Conservation (phyloP, 352 stramenopile genomes). For the Globisporangium mamillatum region DNA sequence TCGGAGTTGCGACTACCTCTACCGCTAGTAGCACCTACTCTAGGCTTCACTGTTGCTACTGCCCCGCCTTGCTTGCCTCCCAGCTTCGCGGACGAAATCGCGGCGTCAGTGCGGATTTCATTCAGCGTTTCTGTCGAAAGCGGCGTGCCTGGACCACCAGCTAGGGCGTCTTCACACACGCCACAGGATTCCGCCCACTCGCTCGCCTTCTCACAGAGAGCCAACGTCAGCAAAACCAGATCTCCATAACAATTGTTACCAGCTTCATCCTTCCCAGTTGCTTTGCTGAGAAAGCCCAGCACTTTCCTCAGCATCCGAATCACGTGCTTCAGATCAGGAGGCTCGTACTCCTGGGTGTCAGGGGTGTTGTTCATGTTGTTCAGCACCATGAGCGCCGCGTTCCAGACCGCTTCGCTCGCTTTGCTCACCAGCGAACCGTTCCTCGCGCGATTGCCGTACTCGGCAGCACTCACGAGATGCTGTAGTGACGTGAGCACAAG, state of each 20-base stretch:
- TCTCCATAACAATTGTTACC: conserved; percentile 31
- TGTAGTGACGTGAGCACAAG: conserved; percentile 48
- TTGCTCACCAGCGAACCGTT: conserved; percentile 32
- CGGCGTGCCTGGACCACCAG: conserved; percentile 11
- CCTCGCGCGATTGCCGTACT: conserved; percentile 34
- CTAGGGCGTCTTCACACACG: conserved; percentile 34
- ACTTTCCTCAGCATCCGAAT: conserved; percentile 23
- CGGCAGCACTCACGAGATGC: conserved; percentile 50
- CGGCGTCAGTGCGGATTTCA: conserved; percentile 47
- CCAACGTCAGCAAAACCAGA: conserved; percentile 53
- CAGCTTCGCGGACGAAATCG: conserved; percentile 60
- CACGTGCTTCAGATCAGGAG: conserved; percentile 22
- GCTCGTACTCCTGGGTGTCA: conserved; percentile 20
- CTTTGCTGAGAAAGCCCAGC: conserved; percentile 25
- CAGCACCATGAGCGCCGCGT: conserved; percentile 46
- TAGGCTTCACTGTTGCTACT: conserved; percentile 9
- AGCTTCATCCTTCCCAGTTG: conserved; percentile 5
- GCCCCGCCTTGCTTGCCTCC: conserved; percentile 27
- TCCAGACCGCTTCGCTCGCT: conserved; percentile 77
- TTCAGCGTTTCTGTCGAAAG: conserved; percentile 32
- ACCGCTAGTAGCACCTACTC: background rate
- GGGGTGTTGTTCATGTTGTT: conserved; percentile 13
- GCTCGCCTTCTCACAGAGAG: conserved; percentile 42
- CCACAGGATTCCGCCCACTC: conserved; percentile 45
- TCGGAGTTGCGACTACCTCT: conserved; percentile 34